Evolutionary conservation across 2,329 filamentous ascomycete genomes (phyloP), one percentile per base, ranked within the genome.

Genomic region (Aspergillus clavatus): DNA sequence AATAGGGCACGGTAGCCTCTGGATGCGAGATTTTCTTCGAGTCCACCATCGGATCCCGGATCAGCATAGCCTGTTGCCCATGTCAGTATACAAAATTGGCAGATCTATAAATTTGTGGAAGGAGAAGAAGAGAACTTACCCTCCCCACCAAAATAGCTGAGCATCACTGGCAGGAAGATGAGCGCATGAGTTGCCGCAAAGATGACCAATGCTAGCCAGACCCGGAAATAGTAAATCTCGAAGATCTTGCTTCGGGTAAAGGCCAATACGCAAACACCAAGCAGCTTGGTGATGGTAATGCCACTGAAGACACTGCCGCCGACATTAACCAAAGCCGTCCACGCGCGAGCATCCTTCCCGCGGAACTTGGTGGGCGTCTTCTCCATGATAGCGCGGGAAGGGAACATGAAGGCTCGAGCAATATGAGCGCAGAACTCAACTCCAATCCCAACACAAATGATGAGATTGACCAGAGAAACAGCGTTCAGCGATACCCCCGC

Each of bases 381-480:
- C 61, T 95, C 88, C 75, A 96, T 84, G 28, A 95, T 84, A 0
- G 81, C 81, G 1, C 82, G 80, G 8, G 86, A 87, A 0, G 93
- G 94, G 71, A 96, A 97, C 72, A 89, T 95, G 72, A 95, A 98
- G 0, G 93, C 93, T 5, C 93, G 82, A 0, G 93, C 91, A 59
- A 98, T 89, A 61, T 98, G 93, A 0, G 93, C 93, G 64, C 93
- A 98, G 68, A 98, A 98, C 63, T 98, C 93, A 38, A 98, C 91
- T 7, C 84, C 84, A 57, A 98, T 98, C 38, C 93, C 93, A 4
- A 98, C 88, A 63, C 90, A 96, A 54, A 98, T 98, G 63, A 98
- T 86, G 45, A 98, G 75, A 62, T 98, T 98, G 59, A 98, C 93
- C 7, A 98, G 80, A 1, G 87, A 93, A 19, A 98, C 89, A 0